Evolutionary conservation across 2,329 filamentous ascomycete genomes (phyloP), one percentile per base, ranked within the genome.

Genomic region (Monosporascus sp.): DNA sequence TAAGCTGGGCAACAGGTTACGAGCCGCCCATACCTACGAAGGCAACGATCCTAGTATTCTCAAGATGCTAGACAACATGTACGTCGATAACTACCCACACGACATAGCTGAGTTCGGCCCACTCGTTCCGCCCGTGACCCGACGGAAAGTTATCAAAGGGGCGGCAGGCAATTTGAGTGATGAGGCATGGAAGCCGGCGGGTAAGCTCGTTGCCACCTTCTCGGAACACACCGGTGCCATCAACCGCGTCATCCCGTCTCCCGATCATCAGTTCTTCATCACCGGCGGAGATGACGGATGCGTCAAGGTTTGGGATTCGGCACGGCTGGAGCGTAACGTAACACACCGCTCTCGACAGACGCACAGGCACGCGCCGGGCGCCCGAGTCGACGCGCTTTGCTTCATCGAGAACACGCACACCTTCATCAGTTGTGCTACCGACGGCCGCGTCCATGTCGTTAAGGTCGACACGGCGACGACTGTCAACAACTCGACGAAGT

Each of bases 401-500:
- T 97, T 99, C 66, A 83, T 99, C 39, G 92, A 97, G 65, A 89
- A 91, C 60, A 96, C 92, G 0, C 91, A 97, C 68, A 92, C 89
- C 22, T 97, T 99, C 66, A 80, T 96, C 56, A 96, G 89, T 65
- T 94, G 90, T 50, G 92, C 89, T 5, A 90, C 83, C 47, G 92
- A 99, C 68, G 94, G 94, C 22, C 93, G 86, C 61, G 85, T 99
- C 9, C 88, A 96, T 65, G 89, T 95, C 2, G 88, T 97, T 55
- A 90, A 90, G 65, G 85, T 96, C n/a, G 80, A 83, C 53, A 79
- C 77, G 1, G 67, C 72, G 6, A 62, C 70, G 4, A 69, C 72
- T 20, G 68, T 14, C 31, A 34, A 34, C 51, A 70, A 71, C 44
- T 81, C 83, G 6, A 79, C 81, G 49, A 86, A 89, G 52, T 97